phyloP scores from a whole-genome alignment of 2,329 filamentous ascomycete species.

The Chaetothyriales sp. region DNA sequence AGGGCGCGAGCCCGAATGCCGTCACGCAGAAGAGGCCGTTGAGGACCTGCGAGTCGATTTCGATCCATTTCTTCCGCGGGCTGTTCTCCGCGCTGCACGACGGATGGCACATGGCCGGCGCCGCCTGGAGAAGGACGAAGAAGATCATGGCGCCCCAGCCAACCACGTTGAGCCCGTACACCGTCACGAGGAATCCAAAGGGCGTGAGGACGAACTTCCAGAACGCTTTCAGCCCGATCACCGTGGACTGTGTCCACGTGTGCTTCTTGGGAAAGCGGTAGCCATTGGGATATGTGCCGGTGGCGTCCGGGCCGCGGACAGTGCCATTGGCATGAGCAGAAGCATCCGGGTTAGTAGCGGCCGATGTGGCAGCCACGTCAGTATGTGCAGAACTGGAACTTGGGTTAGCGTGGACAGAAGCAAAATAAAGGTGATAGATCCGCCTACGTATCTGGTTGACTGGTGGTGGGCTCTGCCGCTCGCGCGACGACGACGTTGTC shows the following conservation, averaged over 20 bases:
- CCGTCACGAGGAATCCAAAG: conserved; percentile 59
- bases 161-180: conserved; percentile 71
- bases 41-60: conserved; percentile 69
- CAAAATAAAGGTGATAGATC: no score
- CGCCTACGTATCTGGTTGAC: no score
- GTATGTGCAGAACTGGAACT: no score
- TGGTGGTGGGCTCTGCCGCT: neutral
- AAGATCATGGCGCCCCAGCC: conserved; percentile 91
- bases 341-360: neutral
- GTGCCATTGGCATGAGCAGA: neutral
- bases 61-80: conserved; percentile 69
- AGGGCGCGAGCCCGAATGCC: conserved; percentile 70
- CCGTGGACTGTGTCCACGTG: conserved; percentile 21
- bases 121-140: conserved; percentile 64
- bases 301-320: conserved; percentile 20
- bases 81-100: conserved; percentile 60
- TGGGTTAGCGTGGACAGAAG: no score
- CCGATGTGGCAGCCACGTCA: neutral
- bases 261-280: conserved; percentile 25
- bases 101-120: conserved; percentile 38
- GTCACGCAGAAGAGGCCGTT: conserved; percentile 80
- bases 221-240: conserved; percentile 22
- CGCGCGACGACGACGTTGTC: neutral
- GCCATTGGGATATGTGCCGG: conserved; percentile 24
- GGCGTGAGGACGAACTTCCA: conserved; percentile 55